Evolutionary conservation across 768 basidiomycete species (phyloP), one percentile per base, ranked within the genome.

Genomic region (Kwoniella pini): DNA sequence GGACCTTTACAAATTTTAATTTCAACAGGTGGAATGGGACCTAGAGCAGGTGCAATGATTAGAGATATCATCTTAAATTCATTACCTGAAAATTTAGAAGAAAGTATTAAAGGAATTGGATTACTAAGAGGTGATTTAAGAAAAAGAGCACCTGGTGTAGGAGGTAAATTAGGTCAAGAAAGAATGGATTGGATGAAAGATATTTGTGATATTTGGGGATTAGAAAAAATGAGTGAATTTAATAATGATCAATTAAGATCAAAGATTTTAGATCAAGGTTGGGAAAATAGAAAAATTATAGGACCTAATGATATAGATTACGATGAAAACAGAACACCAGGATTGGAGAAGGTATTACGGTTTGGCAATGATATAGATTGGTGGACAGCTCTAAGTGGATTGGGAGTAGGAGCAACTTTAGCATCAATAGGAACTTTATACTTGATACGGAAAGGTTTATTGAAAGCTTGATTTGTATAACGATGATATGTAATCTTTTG

Each of bases 1-100:
- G 94, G 95, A 0, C 90, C 94, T 0, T 81, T 99, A 22, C 93
- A 96, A 79, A 86, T 99, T 65, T 88, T 98, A 89, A 86, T 99
- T 52, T 94, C 91, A 17, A 98, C 96, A 3, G 90, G 90, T 62
- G 96, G 96, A 30, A 87, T 89, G 69, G 90, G 91, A 12, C 96
- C 96, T 1, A 87, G 90, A 72, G 82, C 98, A 73, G 92, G 94
- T 3, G 88, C 88, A 63, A 81, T 96, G 68, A 85, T 99, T 54
- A 85, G 87, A 65, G 81, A 83, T 63, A 82, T 79, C 68, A 81
- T 98, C 62, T 85, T 88, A 75, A 78, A 80, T 4, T 81, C 82
- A n/a, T 80, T 99, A 36, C 87, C 90, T 4, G 83, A 83, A 11
- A 78, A 83, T 54, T 86, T 88, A 33, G 95, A 90, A 26, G 82